Evolutionary conservation across 495 filamentous ascomycete genomes (phyloP).

Genomic region (Aspergillus sclerotiicarbonarius): DNA sequence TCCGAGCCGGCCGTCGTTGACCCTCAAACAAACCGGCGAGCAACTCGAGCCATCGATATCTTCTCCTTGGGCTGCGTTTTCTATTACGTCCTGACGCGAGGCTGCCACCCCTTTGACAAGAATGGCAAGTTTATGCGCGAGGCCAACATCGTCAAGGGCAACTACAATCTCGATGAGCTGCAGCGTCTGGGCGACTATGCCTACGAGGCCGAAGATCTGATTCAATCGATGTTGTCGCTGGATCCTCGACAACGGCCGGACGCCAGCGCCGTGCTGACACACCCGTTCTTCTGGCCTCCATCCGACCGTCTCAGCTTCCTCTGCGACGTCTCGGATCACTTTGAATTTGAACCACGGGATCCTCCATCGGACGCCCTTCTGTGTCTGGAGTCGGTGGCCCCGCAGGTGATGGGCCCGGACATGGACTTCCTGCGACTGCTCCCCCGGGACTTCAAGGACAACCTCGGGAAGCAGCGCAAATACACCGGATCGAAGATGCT

Average conservation of each 20-base stretch:
- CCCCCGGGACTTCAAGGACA: constrained; percentile 78
- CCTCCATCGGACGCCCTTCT: constrained; percentile 66
- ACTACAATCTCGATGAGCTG: constrained; percentile 69
- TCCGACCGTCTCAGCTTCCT: constrained; percentile 88
- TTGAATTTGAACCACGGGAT: constrained; percentile 84
- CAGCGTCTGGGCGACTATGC: constrained; percentile 74
- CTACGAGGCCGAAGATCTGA: constrained; percentile 81
- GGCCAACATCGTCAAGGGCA: constrained; percentile 89
- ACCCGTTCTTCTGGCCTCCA: constrained; percentile 93
- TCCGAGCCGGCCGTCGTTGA: constrained; percentile 61
- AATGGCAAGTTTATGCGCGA: constrained; percentile 92
- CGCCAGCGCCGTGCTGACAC: constrained; percentile 73
- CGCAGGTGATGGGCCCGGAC: constrained; percentile 52
- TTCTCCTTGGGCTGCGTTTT: constrained; percentile 96
- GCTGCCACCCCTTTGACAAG: constrained; percentile 91
- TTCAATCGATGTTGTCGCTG: constrained; percentile 75
- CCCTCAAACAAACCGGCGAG: constrained; percentile 68
- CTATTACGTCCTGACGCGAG: constrained; percentile 90
- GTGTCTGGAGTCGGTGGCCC: constrained; percentile 58
- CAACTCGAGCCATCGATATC: constrained; percentile 93
- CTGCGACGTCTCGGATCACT: constrained; percentile 90
- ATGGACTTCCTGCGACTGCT: constrained; percentile 76
- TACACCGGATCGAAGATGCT: constrained; percentile 81
- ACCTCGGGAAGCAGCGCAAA: constrained; percentile 89
- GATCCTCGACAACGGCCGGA: constrained; percentile 70